Conservation (phyloP, 2,329 filamentous ascomycete genomes). For the Taxawa tesnikishii region DNA sequence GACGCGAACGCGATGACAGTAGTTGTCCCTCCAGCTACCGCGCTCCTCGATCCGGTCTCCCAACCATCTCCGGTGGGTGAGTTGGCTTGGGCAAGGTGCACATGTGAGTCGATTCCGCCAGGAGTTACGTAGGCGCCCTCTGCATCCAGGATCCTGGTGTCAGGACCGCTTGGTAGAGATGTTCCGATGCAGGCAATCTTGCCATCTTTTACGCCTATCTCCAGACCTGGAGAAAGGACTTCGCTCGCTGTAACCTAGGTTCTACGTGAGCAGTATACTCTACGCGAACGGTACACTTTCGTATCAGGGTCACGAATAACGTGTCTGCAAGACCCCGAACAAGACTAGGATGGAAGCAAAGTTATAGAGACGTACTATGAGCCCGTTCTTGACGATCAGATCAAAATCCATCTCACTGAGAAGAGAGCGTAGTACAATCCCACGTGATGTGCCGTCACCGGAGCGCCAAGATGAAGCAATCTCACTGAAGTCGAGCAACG, state of each 20-base stretch:
- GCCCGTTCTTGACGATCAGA: constrained; percentile 28
- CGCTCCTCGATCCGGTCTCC: constrained; percentile 39
- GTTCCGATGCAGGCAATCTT: constrained; percentile 34
- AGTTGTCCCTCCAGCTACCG: constrained; percentile 47
- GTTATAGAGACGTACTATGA: constrained; percentile 24
- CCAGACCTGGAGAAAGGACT: constrained; percentile 27
- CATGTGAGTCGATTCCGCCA: constrained; percentile 37
- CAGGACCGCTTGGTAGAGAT: constrained; percentile 19
- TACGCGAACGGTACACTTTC: no score
- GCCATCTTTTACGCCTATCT: constrained; percentile 36
- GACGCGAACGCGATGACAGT: constrained; percentile 47
- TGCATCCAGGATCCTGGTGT: constrained; percentile 30
- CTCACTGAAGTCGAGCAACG: no score
- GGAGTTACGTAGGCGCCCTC: constrained; percentile 34
- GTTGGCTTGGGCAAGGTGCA: constrained; percentile 35
- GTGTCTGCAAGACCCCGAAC: no score
- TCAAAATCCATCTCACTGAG: constrained; percentile 26
- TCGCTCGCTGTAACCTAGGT: constrained; percentile 34
- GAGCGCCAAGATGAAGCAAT: no score
- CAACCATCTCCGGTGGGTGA: constrained; percentile 31
- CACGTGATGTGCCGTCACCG: no score
- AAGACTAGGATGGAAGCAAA: no score
- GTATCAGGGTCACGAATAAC: no score
- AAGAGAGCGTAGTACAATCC: no score
- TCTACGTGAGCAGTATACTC: background rate